Conservation (phyloP, 208 protist species). For the Novymonas esmeraldas region DNA sequence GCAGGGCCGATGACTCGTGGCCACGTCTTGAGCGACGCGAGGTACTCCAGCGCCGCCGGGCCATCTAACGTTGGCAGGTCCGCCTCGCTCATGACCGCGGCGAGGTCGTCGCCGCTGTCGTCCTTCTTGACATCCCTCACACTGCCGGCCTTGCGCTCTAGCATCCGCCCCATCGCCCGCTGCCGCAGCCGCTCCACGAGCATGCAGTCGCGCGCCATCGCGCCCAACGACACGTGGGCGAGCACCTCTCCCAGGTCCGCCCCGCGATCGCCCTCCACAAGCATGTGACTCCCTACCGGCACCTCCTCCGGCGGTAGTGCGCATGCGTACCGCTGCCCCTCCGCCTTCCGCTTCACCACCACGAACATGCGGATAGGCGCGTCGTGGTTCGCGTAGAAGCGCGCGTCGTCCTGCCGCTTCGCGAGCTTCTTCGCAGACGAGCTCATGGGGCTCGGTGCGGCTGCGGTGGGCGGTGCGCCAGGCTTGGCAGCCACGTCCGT, state of each 20-base stretch:
- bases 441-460: neutral
- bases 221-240: constrained; percentile 31
- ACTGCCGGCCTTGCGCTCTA: constrained; percentile 6
- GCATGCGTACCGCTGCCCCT: constrained; percentile 55
- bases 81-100: no score
- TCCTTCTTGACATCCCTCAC: neutral
- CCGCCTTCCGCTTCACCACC: constrained; percentile 62
- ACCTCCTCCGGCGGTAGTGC: constrained; percentile 14
- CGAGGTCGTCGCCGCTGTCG: neutral
- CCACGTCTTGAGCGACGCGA: constrained; percentile 38
- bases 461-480: neutral
- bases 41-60: constrained; percentile 23
- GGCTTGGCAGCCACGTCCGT: neutral
- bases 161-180: constrained; percentile 18
- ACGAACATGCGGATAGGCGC: constrained; percentile 44
- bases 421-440: neutral
- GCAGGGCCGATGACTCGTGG: constrained; percentile 44
- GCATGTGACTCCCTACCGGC: constrained; percentile 42
- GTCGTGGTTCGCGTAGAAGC: constrained; percentile 37
- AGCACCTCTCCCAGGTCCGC: constrained; percentile 58
- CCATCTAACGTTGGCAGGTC: constrained; percentile 22
- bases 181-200: constrained; percentile 31
- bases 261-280: constrained; percentile 76
- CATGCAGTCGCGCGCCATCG: constrained; percentile 48
- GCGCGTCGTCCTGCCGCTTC: constrained; percentile 10